Conservation (phyloP, 2,329 filamentous ascomycete species). For the Bimuria novae-zelandiae region DNA sequence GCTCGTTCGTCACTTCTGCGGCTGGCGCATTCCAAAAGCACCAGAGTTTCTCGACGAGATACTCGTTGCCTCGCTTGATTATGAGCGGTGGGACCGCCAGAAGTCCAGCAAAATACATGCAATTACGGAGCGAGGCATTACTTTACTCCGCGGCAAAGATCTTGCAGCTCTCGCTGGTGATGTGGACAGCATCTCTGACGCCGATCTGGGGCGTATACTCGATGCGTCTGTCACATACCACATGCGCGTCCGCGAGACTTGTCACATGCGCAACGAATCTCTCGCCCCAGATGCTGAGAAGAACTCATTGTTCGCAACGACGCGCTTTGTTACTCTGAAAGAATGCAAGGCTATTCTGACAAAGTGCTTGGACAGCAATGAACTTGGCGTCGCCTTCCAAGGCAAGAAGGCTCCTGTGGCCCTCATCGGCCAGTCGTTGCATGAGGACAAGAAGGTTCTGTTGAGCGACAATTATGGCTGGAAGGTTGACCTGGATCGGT, state of each 20-base stretch:
- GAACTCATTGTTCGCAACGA: background rate
- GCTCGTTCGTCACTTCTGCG: too few species aligned
- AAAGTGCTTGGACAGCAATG: background rate
- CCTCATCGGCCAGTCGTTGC: background rate
- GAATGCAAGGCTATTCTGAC: background rate
- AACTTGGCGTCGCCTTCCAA: background rate
- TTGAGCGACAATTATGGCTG: background rate
- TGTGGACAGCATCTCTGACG: too few species aligned
- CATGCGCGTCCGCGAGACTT: slow-evolving; percentile 2
- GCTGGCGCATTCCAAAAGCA: too few species aligned
- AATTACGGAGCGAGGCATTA: too few species aligned
- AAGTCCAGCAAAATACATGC: too few species aligned
- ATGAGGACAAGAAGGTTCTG: background rate
- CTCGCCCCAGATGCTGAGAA: background rate
- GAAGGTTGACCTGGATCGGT: background rate
- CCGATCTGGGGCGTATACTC: background rate
- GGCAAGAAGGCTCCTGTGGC: background rate
- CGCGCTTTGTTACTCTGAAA: background rate
- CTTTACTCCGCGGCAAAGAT: too few species aligned
- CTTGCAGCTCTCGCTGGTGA: too few species aligned
- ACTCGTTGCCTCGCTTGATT: too few species aligned
- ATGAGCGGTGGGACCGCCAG: too few species aligned
- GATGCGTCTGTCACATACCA: background rate
- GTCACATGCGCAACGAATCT: slow-evolving; percentile 7
- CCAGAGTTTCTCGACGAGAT: too few species aligned